Evolutionary conservation across 495 filamentous ascomycete genomes (phyloP).

Genomic region (Endocarpon pusillum): DNA sequence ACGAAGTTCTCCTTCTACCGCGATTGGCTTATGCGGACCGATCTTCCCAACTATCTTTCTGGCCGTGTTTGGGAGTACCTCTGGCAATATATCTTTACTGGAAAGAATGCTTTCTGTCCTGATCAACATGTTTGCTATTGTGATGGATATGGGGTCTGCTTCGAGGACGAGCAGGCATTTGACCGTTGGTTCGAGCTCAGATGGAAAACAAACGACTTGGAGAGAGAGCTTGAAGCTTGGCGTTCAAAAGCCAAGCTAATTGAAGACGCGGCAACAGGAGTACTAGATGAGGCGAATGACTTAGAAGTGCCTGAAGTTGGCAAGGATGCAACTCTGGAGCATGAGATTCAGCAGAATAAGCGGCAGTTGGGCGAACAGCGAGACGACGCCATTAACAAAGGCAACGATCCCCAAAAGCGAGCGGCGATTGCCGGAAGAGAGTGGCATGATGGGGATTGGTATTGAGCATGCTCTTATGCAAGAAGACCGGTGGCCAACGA

Average conservation of each 20-base stretch:
- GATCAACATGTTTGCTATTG: conserved; percentile 56
- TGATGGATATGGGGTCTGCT: conserved; percentile 64
- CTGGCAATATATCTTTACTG: conserved; percentile 55
- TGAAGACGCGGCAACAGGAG: conserved; percentile 13
- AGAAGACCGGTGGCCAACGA: too few relatives aligned
- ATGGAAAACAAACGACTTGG: conserved; percentile 21
- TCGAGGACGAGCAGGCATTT: conserved; percentile 40
- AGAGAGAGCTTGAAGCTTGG: conserved; percentile 33
- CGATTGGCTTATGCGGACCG: conserved; percentile 50
- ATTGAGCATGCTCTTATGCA: too few relatives aligned
- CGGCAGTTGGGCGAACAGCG: too few relatives aligned
- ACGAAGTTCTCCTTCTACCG: conserved; percentile 44
- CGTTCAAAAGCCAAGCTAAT: conserved; percentile 17
- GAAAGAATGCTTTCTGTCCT: conserved; percentile 40
- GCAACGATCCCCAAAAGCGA: too few relatives aligned
- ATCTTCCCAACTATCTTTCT: conserved; percentile 45
- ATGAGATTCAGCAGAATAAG: too few relatives aligned
- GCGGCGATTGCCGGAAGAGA: too few relatives aligned
- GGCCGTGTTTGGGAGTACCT: conserved; percentile 63
- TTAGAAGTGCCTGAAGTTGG: conserved; percentile 23
- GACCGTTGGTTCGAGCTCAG: conserved; percentile 27
- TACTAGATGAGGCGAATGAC: conserved; percentile 19
- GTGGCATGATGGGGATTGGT: too few relatives aligned
- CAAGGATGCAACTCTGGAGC: too few relatives aligned
- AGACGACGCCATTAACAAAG: too few relatives aligned